Evolutionary conservation across 2,329 filamentous ascomycete genomes (phyloP).

Genomic region (Trichoderma koningiopsis): DNA sequence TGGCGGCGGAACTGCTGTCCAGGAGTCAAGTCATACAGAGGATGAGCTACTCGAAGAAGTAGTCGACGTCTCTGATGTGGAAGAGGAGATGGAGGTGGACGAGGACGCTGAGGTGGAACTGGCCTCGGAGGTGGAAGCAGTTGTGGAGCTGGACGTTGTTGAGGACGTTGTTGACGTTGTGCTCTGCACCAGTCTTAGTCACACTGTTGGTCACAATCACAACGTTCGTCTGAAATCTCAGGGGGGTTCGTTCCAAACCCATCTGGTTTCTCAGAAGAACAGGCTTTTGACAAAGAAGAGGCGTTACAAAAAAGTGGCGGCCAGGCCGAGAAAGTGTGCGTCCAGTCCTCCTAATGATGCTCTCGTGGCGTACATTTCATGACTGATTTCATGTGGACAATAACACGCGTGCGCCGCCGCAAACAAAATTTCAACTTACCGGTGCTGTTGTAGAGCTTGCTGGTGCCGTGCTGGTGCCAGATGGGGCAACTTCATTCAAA

Average conservation of each 20-base stretch:
- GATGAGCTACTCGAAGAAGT: conserved; percentile 36
- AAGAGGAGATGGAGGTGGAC: conserved; percentile 22
- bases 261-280: conserved; percentile 28
- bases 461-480: conserved; percentile 53
- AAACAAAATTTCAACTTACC: conserved; percentile 33
- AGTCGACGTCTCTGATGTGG: conserved; percentile 27
- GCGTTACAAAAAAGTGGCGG: conserved; percentile 18
- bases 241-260: conserved; percentile 34
- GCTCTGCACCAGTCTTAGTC: conserved; percentile 41
- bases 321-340: conserved; percentile 18
- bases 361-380: conserved; percentile 8
- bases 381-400: neutral
- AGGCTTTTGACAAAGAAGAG: conserved; percentile 23
- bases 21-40: conserved; percentile 43
- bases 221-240: conserved; percentile 34
- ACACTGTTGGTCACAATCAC: conserved; percentile 37
- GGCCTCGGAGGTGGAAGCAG: conserved; percentile 33
- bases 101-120: conserved; percentile 28
- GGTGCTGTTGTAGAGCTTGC: conserved; percentile 31
- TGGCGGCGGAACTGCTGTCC: neutral
- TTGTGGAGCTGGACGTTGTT: conserved; percentile 29
- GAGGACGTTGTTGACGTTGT: conserved; percentile 34
- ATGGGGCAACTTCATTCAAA: conserved; percentile 51
- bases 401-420: neutral
- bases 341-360: conserved; percentile 17